phyloP scores from a whole-genome alignment of 2,329 filamentous ascomycete genomes.

The Alternaria sp. region DNA sequence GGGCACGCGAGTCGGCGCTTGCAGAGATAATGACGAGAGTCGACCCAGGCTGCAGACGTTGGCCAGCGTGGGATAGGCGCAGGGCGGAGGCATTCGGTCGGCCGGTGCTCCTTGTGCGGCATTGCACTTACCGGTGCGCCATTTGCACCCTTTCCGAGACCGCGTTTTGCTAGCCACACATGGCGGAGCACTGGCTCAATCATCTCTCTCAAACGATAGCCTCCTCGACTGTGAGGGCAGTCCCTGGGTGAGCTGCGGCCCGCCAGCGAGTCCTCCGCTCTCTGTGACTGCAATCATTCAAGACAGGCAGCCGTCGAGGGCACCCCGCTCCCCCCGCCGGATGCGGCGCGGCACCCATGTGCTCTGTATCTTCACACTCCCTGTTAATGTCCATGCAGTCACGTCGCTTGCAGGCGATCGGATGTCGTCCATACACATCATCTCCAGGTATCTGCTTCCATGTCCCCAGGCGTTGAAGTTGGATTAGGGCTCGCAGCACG shows the following conservation, averaged over 20 bases:
- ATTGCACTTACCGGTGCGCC: conserved; percentile 12
- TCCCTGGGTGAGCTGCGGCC: conserved; percentile 6
- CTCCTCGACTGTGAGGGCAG: neutral
- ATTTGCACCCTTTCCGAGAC: conserved; percentile 15
- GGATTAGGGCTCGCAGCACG: conserved; percentile 23
- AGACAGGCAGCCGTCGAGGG: neutral
- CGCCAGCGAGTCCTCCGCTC: neutral
- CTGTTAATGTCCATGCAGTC: neutral
- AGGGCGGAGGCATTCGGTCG: conserved; percentile 1
- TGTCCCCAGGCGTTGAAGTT: conserved; percentile 18
- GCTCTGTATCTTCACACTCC: neutral
- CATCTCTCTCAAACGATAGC: conserved; percentile 3
- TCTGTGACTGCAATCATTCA: neutral
- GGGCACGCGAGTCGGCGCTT: conserved; percentile 6
- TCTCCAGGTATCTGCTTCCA: neutral
- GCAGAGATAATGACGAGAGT: conserved; percentile 3
- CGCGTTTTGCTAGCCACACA: conserved; percentile 20
- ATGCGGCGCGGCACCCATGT: conserved; percentile 1
- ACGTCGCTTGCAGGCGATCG: neutral
- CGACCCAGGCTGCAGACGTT: neutral
- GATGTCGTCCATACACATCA: neutral
- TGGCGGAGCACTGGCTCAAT: conserved; percentile 8
- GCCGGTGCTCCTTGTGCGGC: conserved; percentile 15
- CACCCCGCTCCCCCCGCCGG: conserved; percentile 7
- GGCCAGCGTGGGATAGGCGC: conserved; percentile 1